Percentiles rank a stretch among this genome's conserved stretches.
Evolutionary conservation across 2,329 filamentous ascomycete genomes (phyloP).

Genomic region (Fragosphaeria purpurea): DNA sequence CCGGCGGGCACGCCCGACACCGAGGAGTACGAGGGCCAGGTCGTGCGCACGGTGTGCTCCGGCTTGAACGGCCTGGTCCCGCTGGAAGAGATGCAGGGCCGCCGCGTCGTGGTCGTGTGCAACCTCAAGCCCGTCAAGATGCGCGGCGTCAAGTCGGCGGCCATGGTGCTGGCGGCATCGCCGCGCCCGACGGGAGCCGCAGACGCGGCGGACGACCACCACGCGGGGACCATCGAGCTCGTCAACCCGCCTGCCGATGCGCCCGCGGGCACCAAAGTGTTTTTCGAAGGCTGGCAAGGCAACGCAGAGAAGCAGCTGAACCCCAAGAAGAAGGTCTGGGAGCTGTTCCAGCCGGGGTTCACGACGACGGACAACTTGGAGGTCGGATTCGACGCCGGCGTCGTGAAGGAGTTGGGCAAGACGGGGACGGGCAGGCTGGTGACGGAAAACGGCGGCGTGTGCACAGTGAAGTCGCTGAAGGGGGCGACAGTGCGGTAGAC

Average conservation of each 20-base stretch:
- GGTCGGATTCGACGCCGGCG: conserved; percentile 75
- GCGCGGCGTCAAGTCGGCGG: conserved; percentile 67
- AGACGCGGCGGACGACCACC: conserved; percentile 74
- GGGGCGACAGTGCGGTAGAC: conserved; percentile 71
- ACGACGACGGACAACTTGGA: conserved; percentile 73
- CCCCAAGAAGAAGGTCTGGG: conserved; percentile 99
- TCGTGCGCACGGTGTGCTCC: conserved; percentile 92
- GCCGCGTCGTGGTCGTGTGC: conserved; percentile 90
- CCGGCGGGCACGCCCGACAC: conserved; percentile 79
- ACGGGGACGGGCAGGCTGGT: conserved; percentile 59
- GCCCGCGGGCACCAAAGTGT: conserved; percentile 77
- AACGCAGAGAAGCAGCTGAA: conserved; percentile 90
- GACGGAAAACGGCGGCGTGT: conserved; percentile 67
- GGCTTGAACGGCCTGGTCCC: conserved; percentile 89
- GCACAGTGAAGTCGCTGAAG: conserved; percentile 72
- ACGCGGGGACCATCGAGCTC: conserved; percentile 85
- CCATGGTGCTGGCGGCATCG: conserved; percentile 94
- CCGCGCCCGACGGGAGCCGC: conserved; percentile 75
- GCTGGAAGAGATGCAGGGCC: conserved; percentile 90
- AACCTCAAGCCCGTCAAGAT: conserved; percentile 99
- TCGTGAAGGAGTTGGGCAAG: conserved; percentile 66
- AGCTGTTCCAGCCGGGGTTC: conserved; percentile 92
- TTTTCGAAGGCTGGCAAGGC: conserved; percentile 89
- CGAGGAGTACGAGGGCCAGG: conserved; percentile 79
- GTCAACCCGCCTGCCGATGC: conserved; percentile 71